Percentiles rank a stretch among this genome's conserved stretches.
Conservation (phyloP, 225 moss, liverwort and hornwort species). For the Marchantia polymorpha region DNA sequence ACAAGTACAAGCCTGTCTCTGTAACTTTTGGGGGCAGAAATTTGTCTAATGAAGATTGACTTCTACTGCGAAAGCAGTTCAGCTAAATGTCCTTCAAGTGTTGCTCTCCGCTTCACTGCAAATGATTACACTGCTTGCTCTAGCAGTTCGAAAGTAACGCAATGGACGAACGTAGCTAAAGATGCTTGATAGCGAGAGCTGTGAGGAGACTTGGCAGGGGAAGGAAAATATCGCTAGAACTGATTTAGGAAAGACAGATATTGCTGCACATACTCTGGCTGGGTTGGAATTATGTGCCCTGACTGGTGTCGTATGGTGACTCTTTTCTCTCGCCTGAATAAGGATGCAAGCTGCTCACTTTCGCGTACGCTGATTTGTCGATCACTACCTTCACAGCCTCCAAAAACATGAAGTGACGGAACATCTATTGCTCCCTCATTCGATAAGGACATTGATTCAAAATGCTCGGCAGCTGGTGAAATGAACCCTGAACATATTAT, state of each 20-base stretch:
- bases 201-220: background rate
- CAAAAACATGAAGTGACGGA: constrained; percentile 85
- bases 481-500: constrained; percentile 92
- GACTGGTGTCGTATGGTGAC: constrained; percentile 56
- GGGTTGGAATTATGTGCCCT: constrained; percentile 82
- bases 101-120: background rate
- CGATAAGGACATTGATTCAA: constrained; percentile 15
- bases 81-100: background rate
- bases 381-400: constrained; percentile 50
- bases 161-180: background rate
- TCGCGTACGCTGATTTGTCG: constrained; percentile 56
- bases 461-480: constrained; percentile 45
- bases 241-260: constrained; percentile 57
- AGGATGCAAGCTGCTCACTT: constrained; percentile 53
- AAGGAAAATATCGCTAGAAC: constrained; percentile 18
- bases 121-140: background rate
- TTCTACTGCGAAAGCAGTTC: background rate
- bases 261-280: constrained; percentile 51
- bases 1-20: background rate
- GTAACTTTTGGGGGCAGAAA: background rate
- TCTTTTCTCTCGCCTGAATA: constrained; percentile 51
- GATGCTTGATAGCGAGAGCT: background rate
- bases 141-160: background rate
- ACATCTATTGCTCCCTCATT: constrained; percentile 43
- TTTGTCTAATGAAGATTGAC: background rate